These are phyloP conservation scores for Helminthosporium solani DNA, from an alignment of 2,329 filamentous ascomycete species.

Conservation along the genomic window DNA sequence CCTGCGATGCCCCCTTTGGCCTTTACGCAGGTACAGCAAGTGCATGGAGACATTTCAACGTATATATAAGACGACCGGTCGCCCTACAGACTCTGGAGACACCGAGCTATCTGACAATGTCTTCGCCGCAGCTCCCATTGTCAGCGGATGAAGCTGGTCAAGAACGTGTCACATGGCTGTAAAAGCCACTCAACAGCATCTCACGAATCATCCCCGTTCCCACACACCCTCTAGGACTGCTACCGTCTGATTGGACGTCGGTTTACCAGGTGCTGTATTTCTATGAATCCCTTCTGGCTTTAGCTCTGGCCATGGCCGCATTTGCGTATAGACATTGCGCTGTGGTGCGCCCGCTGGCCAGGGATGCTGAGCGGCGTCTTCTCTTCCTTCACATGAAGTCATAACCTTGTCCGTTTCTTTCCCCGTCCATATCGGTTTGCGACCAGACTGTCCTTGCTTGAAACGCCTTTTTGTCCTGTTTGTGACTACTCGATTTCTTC, in stretches of 20 bases:
- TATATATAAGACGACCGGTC: slow-evolving; percentile 30
- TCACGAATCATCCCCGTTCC: slow-evolving; percentile 41
- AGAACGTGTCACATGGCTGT: slow-evolving; percentile 38
- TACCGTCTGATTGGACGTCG: slow-evolving; percentile 34
- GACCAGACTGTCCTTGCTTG: slow-evolving; percentile 21
- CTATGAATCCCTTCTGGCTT: slow-evolving; percentile 38
- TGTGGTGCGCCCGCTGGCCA: slow-evolving; percentile 26
- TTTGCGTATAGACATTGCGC: slow-evolving; percentile 30
- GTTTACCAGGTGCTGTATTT: slow-evolving; percentile 36
- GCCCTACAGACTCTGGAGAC: neutral
- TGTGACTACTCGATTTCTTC: slow-evolving; percentile 22
- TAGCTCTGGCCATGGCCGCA: slow-evolving; percentile 40
- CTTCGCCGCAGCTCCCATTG: slow-evolving; percentile 12
- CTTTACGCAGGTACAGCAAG: slow-evolving; percentile 26
- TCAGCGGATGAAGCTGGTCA: slow-evolving; percentile 29
- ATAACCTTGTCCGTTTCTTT: slow-evolving; percentile 20
- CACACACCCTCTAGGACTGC: slow-evolving; percentile 37
- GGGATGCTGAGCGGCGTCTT: slow-evolving; percentile 16
- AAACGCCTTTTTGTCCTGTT: slow-evolving; percentile 23
- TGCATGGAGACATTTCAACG: slow-evolving; percentile 24
- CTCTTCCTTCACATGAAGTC: slow-evolving; percentile 35
- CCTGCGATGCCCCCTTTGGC: slow-evolving; percentile 31
- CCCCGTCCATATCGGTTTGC: slow-evolving; percentile 17
- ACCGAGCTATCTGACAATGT: neutral
- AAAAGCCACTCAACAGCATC: slow-evolving; percentile 39